These are phyloP conservation scores for Hydnum rufescens DNA, from an alignment of 768 basidiomycete genomes.

Conservation along the genomic window DNA sequence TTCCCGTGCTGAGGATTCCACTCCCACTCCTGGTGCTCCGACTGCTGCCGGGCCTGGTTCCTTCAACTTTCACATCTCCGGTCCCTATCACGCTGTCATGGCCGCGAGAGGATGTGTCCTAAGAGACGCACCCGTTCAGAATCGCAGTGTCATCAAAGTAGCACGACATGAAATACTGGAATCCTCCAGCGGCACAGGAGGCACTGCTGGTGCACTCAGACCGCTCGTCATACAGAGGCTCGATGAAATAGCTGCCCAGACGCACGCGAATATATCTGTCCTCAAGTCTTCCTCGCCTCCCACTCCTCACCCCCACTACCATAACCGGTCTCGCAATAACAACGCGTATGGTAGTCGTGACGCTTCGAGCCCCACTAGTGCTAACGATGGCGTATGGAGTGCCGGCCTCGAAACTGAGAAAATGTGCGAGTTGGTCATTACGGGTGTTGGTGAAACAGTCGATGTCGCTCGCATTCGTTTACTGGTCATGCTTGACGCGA, in stretches of 20 bases:
- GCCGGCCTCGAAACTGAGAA: constrained; percentile 87
- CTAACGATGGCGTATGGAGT: neutral
- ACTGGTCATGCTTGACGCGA: constrained; percentile 84
- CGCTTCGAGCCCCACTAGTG: neutral
- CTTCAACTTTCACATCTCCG: neutral
- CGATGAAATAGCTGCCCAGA: constrained; percentile 88
- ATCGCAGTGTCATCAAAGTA: constrained; percentile 73
- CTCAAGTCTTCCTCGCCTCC: constrained; percentile 51
- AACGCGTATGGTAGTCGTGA: neutral
- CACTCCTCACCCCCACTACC: neutral
- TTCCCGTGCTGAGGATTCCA: neutral
- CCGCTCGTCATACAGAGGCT: constrained; percentile 62
- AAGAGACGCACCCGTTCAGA: constrained; percentile 77
- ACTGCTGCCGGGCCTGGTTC: neutral
- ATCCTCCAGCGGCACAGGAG: neutral
- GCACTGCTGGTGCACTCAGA: constrained; percentile 31
- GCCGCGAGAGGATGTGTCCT: constrained; percentile 71
- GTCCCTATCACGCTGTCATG: constrained; percentile 32
- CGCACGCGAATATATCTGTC: constrained; percentile 83
- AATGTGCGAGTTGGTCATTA: constrained; percentile 81
- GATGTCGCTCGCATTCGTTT: constrained; percentile 80
- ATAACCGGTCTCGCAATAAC: neutral
- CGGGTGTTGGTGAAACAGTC: constrained; percentile 68
- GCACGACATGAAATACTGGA: constrained; percentile 74
- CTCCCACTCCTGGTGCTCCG: neutral